These are phyloP conservation scores for Eleusine indica DNA, from an alignment of 176 grass and related monocot genomes.

Conservation along the genomic window DNA sequence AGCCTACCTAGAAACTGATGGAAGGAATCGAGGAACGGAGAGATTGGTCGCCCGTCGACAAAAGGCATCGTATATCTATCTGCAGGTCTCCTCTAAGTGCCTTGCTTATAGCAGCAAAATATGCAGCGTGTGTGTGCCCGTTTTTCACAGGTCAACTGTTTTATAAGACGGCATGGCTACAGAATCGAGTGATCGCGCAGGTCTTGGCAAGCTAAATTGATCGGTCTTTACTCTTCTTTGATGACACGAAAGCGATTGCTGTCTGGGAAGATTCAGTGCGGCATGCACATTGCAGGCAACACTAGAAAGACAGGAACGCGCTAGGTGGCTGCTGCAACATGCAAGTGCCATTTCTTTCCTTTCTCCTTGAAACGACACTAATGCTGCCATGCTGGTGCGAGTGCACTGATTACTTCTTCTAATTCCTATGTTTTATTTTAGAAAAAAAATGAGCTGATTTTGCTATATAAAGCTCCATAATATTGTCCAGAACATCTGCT, in stretches of 20 bases:
- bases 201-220: no score
- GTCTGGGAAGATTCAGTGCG: neutral
- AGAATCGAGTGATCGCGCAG: no score
- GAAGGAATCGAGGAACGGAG: neutral
- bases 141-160: slow-evolving; percentile 19
- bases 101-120: no score
- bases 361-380: no score
- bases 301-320: neutral
- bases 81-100: no score
- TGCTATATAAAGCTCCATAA: no score
- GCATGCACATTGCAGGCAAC: neutral
- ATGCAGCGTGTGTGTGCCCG: neutral
- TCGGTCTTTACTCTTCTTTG: neutral
- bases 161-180: neutral
- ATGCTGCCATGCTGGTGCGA: no score
- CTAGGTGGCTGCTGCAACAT: neutral
- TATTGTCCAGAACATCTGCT: no score
- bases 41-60: neutral
- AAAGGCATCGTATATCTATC: neutral
- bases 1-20: neutral
- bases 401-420: neutral
- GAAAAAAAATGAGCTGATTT: no score
- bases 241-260: neutral
- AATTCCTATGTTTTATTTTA: no score
- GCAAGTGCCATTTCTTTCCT: neutral